These are phyloP conservation scores for Termitomyces eurrhizus DNA, from an alignment of 768 basidiomycete species.

Conservation along the genomic window DNA sequence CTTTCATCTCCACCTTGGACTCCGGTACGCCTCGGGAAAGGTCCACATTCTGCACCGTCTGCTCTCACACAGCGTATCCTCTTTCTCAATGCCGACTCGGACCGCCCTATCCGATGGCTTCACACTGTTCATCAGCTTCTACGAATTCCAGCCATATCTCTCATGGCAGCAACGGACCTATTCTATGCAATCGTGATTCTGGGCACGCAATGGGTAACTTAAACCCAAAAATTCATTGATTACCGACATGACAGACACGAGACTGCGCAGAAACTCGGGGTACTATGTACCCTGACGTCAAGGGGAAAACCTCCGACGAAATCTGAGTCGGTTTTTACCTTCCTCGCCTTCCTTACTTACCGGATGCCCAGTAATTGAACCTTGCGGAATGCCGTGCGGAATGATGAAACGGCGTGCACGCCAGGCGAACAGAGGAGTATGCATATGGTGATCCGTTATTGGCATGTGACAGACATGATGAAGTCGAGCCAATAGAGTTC, in stretches of 20 bases:
- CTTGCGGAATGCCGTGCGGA: not conserved
- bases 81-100: not conserved
- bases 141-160: not conserved
- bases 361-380: no score
- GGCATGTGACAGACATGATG: not conserved
- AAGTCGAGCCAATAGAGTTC: not conserved
- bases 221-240: not conserved
- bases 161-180: no score
- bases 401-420: not conserved
- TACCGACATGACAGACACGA: no score
- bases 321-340: not conserved
- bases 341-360: no score
- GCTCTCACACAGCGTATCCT: not conserved
- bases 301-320: not conserved
- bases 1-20: not conserved
- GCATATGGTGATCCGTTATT: not conserved
- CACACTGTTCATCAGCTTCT: not conserved
- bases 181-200: no score
- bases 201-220: no score
- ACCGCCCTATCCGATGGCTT: not conserved
- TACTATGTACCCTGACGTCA: no score
- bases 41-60: not conserved
- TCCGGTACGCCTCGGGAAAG: slow-evolving; percentile 5
- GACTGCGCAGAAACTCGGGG: no score
- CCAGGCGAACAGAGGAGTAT: not conserved